phyloP scores from a whole-genome alignment of 805 yeast genomes.

The Blastobotrys terrestris region DNA sequence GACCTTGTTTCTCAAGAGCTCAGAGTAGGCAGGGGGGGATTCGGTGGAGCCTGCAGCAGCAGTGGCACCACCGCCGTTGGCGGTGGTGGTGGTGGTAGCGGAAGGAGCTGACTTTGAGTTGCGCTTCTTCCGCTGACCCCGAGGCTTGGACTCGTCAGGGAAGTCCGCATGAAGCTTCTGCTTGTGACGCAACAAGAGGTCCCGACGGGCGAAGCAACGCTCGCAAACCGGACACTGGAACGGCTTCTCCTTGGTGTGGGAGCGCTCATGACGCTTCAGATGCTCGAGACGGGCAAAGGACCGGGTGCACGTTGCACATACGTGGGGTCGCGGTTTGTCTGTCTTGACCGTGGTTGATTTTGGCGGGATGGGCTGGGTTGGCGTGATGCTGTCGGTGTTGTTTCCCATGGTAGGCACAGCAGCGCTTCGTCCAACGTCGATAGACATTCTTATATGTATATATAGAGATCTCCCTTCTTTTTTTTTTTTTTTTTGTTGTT shows the following conservation, averaged over 20 bases:
- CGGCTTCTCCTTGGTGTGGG: constrained; percentile 95
- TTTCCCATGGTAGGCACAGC: background rate
- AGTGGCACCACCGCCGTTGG: background rate
- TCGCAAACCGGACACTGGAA: constrained; percentile 96
- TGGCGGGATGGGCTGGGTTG: constrained; percentile 69
- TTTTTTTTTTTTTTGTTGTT: background rate
- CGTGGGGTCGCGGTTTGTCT: constrained; percentile 90
- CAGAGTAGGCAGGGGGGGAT: constrained; percentile 11
- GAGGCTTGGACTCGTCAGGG: constrained; percentile 18
- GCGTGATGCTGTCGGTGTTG: constrained; percentile 7
- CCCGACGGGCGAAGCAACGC: constrained; percentile 86
- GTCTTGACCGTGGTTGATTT: constrained; percentile 80
- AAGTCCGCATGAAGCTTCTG: constrained; percentile 69
- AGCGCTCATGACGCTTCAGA: constrained; percentile 84
- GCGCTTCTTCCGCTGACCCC: background rate
- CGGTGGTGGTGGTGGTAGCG: background rate
- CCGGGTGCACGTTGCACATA: constrained; percentile 84
- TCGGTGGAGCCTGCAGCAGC: constrained; percentile 7
- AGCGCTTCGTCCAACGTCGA: background rate
- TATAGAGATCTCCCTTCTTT: no score
- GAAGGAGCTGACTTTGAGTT: background rate
- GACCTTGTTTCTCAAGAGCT: constrained; percentile 13
- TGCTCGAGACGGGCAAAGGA: constrained; percentile 96
- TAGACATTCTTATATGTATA: no score
- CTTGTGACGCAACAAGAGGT: constrained; percentile 73